Base-by-base conservation (phyloP, 1,284 basidiomycete species). In the Earliella scabrosa region DNA sequence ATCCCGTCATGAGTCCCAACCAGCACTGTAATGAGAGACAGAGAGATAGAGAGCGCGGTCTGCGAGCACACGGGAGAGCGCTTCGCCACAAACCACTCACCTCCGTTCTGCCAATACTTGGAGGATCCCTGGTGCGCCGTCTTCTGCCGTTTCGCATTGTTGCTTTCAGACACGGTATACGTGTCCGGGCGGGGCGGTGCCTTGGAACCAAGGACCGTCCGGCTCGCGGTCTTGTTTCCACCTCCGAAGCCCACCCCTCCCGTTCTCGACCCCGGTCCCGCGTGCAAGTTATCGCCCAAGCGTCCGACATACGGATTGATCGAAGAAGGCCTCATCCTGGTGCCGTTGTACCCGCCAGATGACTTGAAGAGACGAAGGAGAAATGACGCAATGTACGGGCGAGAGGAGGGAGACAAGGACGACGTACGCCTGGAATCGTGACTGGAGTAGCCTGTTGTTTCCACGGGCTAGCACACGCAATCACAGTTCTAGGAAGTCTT, bases 131-230 rank as follows among this genome's bases (percentile, higher is more conserved):
- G n/a, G 13, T 57, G 41, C 7, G 32, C 24, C 5, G 32, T 36
- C 53, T 58, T 60, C 48, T 44, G 50, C 20, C 58, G 52, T 20
- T 63, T 62, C 21, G 45, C 31, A 2, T 40, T 27, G 14, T 51
- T 43, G 13, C 18, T 20, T 2, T 39, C 10, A 16, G 46, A 18
- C 6, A 48, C 27, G 13, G 2, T 5, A 14, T 38, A 48, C 20
- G 31, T 23, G 7, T 48, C 20, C 23, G 20, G 11, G 5, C 4
- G 32, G 3, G 23, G 18, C 3, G 10, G 24, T 1, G 34, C 8
- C 5, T 27, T 21, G 11, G 26, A 16, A 6, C 18, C 9, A 1
- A 52, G 26, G 21, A 59, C 40, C 3, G 53, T 56, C 43, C 26
- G 23, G 16, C n/a, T 13, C 16, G 58, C 46, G 3, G 58, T 56